Evolutionary conservation across 129 eudicot species (phyloP).

Genomic region (Apium graveolens): DNA sequence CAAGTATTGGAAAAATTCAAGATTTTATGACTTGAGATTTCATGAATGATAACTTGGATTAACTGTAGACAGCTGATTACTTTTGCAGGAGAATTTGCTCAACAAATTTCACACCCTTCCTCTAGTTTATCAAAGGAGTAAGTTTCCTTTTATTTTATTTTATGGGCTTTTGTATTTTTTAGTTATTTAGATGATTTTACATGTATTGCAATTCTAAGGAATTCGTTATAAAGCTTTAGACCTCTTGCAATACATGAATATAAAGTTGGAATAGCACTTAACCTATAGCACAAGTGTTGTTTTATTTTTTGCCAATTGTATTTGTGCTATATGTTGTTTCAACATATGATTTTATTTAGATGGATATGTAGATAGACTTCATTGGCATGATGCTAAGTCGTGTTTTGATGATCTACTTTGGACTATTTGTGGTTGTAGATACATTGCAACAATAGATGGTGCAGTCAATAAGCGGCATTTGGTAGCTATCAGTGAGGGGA

Average conservation of each 20-base stretch:
- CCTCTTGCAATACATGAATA: not conserved
- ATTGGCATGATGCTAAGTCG: not conserved
- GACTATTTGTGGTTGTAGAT: conserved; percentile 40
- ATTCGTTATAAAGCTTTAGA: not conserved
- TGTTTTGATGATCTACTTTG: conserved; percentile 3
- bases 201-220: not conserved
- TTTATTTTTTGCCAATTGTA: not conserved
- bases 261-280: not conserved
- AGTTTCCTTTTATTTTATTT: conserved; percentile 27
- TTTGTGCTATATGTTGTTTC: not conserved
- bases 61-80: conserved; percentile 9
- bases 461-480: conserved; percentile 59
- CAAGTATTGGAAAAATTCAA: conserved; percentile 10
- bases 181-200: not conserved
- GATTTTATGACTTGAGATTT: not conserved
- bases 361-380: not conserved
- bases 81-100: conserved; percentile 78
- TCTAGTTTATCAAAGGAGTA: conserved; percentile 93
- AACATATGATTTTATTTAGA: not conserved
- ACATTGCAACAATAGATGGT: conserved; percentile 83
- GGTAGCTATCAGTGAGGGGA: conserved; percentile 67
- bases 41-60: not conserved
- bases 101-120: conserved; percentile 86
- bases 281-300: not conserved
- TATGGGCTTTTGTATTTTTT: not conserved